Base-by-base conservation (phyloP, 805 yeast species). In the Ogataea saltuana region DNA sequence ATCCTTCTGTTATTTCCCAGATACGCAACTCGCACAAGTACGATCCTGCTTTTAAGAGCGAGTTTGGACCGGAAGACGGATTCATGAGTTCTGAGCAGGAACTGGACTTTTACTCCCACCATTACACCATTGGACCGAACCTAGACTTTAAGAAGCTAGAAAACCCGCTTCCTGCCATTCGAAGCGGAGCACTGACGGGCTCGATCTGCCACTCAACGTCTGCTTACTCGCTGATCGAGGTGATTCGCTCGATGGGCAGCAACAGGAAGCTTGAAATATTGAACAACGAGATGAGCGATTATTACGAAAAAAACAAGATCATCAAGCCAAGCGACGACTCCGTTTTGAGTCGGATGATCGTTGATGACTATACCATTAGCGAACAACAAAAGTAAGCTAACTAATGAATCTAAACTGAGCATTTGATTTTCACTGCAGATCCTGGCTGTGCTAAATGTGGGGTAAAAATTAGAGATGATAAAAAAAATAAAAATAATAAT, bases 71-170 rank as follows among this genome's bases (percentile, higher is more conserved):
- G 0, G 45, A 48, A 4, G 76, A 67, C 13, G 81, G 80, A 0
- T 58, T 67, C n/a, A 61, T 76, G 36, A 59, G 62, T 2, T 56
- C 67, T 3, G 59, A 60, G 6, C 66, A 75, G 38, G 62, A 62
- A 39, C 50, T 59, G 33, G 73, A 71, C 22, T 65, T 76, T 17
- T 73, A 70, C 53, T 62, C 73, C 23, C 61, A 50, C 17, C 56
- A 65, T 32, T 54, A 49, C 38, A 45, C 46, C 11, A 35, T 38
- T 10, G 47, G 45, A n/a, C 47, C 46, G 10, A 67, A 71, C 41
- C 23, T 49, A 20, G 59, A 58, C 33, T 45, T 49, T 29, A 41
- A 47, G 28, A 26, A 23, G 8, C 46, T 53, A 10, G 56, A 53
- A 27, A 52, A 60, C 36, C 67, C 67, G 1, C 34, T 50, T 10